phyloP scores from a whole-genome alignment of 1,284 basidiomycete genomes.

The Boletus semigastroideus region DNA sequence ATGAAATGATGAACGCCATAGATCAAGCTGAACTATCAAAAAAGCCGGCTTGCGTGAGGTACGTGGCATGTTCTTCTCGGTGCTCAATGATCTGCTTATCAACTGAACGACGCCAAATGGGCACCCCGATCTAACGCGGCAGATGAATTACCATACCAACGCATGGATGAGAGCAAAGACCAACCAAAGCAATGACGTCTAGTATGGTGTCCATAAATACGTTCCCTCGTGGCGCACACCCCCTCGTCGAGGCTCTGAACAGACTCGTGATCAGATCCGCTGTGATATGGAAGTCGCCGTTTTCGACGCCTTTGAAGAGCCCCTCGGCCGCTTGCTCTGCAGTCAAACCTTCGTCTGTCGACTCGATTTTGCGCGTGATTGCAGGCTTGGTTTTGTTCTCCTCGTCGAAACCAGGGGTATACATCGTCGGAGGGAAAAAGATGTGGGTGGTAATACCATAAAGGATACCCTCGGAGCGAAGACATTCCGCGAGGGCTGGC shows the following conservation, averaged over 20 bases:
- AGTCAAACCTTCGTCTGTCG: conserved; percentile 65
- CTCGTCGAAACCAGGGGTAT: conserved; percentile 74
- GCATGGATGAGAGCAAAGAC: background rate
- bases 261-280: conserved; percentile 68
- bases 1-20: background rate
- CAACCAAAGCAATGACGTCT: conserved; percentile 27
- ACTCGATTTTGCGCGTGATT: conserved; percentile 82
- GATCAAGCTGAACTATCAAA: conserved; percentile 12
- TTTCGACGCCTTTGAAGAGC: conserved; percentile 72
- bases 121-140: conserved; percentile 26
- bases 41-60: conserved; percentile 29
- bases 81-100: conserved; percentile 30
- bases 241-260: conserved; percentile 70
- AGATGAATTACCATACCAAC: background rate
- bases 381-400: conserved; percentile 85
- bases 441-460: conserved; percentile 83
- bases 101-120: conserved; percentile 34
- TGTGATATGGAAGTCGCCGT: conserved; percentile 76
- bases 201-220: conserved; percentile 18
- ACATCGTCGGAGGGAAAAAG: conserved; percentile 87
- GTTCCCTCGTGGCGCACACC: conserved; percentile 53
- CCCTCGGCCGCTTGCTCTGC: conserved; percentile 66
- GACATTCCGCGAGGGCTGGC: conserved; percentile 80
- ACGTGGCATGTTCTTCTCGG: conserved; percentile 26
- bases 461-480: conserved; percentile 81